Evolutionary conservation across 2,329 filamentous ascomycete genomes (phyloP), one percentile per base, ranked within the genome.

Genomic region (Fusarium siculi): DNA sequence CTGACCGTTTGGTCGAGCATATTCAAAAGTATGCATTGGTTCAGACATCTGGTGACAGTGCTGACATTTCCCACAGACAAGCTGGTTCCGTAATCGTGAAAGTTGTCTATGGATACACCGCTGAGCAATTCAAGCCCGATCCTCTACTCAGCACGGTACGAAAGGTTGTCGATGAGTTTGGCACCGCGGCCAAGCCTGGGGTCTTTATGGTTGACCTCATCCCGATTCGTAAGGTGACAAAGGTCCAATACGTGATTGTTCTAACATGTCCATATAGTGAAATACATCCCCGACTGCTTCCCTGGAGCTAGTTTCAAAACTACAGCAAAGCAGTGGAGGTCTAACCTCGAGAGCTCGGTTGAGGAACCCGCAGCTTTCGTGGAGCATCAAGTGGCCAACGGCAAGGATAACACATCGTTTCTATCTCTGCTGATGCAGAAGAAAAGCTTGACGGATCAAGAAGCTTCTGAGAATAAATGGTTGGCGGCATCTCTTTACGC

Each of bases 1-100:
- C 84, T 0, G 73, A 81, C 4, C 67, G 79, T 2, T 66, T 87
- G 12, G 43, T 82, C 0, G 63, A 83, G 8, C 85, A 88, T 49
- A 80, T 88, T 9, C 79, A 80, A 62, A 85, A 78, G 83, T 84
- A 70, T 66, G 78, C 78, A 3, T 6, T 3, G 3, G 16, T 5
- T 28, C 4, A 2, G 1, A 10, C 2, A 16, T 10, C 2, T 15
- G 12, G 34, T 10, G 15, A 14, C 10, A 10, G 1, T 15, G 4
- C 60, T 71, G 9, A 71, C 11, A 21, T 30, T 7, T 12, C 1
- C 5, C 4, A 2, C 9, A 75, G 74, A n/a, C 65, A 74, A 28
- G 57, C 71, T 2, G 74, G 70, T 1, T 60, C 73, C 0, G 47
- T 75, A 2, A 75, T 75, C 15, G 25, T 76, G 15, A 74, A 66